These are phyloP conservation scores for Hypoxylon lenormandii DNA, from an alignment of 495 filamentous ascomycete species.

Conservation along the genomic window DNA sequence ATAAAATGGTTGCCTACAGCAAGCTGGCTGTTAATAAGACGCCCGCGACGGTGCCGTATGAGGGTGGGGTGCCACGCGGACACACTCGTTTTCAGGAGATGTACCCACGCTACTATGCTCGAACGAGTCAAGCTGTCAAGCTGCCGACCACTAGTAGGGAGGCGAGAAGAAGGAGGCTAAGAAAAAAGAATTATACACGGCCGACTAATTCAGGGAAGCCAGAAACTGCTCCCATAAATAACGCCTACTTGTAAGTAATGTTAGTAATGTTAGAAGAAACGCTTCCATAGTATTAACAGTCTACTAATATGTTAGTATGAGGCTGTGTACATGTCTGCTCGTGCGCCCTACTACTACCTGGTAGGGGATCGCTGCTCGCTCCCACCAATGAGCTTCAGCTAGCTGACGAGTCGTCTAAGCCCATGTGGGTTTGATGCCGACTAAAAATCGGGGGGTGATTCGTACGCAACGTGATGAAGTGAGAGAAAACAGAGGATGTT, in stretches of 20 bases:
- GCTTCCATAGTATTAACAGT: too few species aligned
- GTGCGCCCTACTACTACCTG: conserved; percentile 5
- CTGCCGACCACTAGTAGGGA: too few species aligned
- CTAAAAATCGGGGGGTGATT: conserved; percentile 28
- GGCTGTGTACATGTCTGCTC: conserved; percentile 46
- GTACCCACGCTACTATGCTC: conserved; percentile 12
- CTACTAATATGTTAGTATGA: conserved; percentile 9
- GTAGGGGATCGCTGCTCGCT: conserved; percentile 25
- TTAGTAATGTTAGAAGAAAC: too few species aligned
- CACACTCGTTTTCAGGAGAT: conserved; percentile 26
- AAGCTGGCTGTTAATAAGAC: conserved; percentile 37
- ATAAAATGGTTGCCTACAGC: conserved; percentile 48
- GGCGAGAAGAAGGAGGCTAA: conserved; percentile 3
- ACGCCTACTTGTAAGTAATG: too few species aligned
- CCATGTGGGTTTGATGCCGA: conserved; percentile 22
- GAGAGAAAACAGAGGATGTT: conserved; percentile 8
- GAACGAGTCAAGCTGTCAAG: conserved; percentile 5
- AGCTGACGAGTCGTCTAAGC: conserved; percentile 55
- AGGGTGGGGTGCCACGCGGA: conserved; percentile 42
- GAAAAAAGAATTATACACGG: too few species aligned
- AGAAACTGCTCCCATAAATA: too few species aligned
- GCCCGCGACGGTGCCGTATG: conserved; percentile 22
- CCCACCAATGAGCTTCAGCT: conserved; percentile 48
- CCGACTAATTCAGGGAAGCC: too few species aligned
- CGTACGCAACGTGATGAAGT: conserved; percentile 21